A percentile compares a stretch with the other conserved stretches of the same genome.
These are phyloP conservation scores for Plectranthus barbatus DNA, from an alignment of 257 asterid species.

Conservation along the genomic window DNA sequence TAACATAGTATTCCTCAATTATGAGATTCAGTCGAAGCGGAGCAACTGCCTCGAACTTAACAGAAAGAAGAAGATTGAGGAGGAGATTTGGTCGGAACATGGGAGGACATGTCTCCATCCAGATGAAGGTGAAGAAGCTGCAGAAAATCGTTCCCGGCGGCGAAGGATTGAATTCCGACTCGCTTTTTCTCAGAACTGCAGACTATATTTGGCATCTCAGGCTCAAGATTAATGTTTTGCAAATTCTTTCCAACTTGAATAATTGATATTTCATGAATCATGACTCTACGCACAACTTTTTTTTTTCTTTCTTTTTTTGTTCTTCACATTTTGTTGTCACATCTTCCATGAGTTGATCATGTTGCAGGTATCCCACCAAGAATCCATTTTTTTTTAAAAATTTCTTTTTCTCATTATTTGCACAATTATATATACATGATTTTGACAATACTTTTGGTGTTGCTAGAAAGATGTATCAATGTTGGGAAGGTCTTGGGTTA, in stretches of 20 bases:
- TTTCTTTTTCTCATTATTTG: too few relatives aligned
- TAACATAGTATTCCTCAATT: not conserved
- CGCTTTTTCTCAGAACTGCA: conserved; percentile 32
- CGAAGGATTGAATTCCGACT: conserved; percentile 19
- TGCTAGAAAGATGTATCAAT: too few relatives aligned
- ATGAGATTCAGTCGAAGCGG: conserved; percentile 15
- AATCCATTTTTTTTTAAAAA: not conserved
- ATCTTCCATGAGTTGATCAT: not conserved
- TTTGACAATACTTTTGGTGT: too few relatives aligned
- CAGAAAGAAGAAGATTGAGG: not conserved
- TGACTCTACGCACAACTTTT: not conserved
- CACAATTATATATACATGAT: too few relatives aligned
- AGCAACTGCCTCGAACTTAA: not conserved
- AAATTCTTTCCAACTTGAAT: conserved; percentile 14
- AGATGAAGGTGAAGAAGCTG: conserved; percentile 31
- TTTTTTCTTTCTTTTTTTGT: too few relatives aligned
- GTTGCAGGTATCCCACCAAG: not conserved
- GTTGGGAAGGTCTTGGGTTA: too few relatives aligned
- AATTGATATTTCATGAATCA: not conserved
- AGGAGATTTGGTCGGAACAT: conserved; percentile 3
- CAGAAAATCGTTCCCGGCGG: conserved; percentile 34
- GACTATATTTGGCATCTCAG: conserved; percentile 38
- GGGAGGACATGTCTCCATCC: not conserved
- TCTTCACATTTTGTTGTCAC: not conserved
- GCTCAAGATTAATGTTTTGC: conserved; percentile 28